phyloP scores from a whole-genome alignment of 768 basidiomycete genomes.

The Suillus americanus region DNA sequence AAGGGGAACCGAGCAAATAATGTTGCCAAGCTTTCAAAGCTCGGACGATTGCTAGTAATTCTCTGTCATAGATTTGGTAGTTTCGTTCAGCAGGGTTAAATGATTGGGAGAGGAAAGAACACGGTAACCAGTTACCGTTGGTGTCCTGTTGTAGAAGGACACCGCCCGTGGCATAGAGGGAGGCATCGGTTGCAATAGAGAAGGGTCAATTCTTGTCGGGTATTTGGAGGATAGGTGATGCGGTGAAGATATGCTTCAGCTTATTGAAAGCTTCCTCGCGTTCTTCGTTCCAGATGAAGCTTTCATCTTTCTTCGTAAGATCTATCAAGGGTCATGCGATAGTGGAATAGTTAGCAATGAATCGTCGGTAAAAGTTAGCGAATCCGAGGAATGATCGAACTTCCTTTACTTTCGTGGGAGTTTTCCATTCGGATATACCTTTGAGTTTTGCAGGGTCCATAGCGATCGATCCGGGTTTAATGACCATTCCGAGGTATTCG shows the following conservation, averaged over 20 bases:
- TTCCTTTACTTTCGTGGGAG: not conserved
- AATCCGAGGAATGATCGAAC: constrained; percentile 25
- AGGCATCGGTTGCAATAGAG: constrained; percentile 5
- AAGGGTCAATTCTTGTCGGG: constrained; percentile 8
- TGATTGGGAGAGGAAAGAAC: not conserved
- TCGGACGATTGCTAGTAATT: constrained; percentile 2
- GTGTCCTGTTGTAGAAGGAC: not conserved
- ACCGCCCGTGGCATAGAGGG: not conserved
- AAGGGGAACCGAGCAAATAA: constrained; percentile 33
- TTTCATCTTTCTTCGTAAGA: constrained; percentile 23
- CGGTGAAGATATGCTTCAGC: constrained; percentile 26
- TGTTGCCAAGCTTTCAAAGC: constrained; percentile 19
- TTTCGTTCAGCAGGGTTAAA: constrained; percentile 36
- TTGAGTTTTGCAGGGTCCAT: not conserved
- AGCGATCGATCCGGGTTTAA: not conserved
- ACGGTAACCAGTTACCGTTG: not conserved
- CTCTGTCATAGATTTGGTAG: constrained; percentile 44
- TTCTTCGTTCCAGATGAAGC: constrained; percentile 25
- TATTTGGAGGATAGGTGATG: not conserved
- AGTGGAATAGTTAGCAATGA: constrained; percentile 27
- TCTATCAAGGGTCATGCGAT: constrained; percentile 25
- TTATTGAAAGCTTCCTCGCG: constrained; percentile 23
- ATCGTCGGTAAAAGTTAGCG: constrained; percentile 30
- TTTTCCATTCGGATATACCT: not conserved
- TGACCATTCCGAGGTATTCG: not conserved